Evolutionary conservation across 169 alveolate species (phyloP).

Genomic region (Plasmodium gonderi): DNA sequence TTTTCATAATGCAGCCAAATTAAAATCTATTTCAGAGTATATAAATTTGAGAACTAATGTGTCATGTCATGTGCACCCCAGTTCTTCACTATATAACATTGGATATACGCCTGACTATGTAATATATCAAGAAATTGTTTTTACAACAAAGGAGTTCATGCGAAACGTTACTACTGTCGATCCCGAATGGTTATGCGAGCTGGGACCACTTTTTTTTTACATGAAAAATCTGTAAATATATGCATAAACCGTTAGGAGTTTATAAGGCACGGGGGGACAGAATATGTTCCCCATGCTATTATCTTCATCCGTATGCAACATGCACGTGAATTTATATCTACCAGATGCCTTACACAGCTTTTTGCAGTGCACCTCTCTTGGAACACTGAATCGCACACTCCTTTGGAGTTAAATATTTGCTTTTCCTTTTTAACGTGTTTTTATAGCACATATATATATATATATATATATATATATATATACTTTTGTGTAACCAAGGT

Average conservation of each 20-base stretch:
- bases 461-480: neutral
- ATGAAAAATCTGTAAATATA: constrained; percentile 77
- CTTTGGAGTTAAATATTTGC: too few relatives aligned
- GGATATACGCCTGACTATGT: constrained; percentile 99
- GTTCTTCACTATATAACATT: constrained; percentile 97
- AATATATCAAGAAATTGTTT: constrained; percentile 98
- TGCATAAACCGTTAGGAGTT: neutral
- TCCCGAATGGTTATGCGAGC: constrained; percentile 97
- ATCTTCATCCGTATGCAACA: neutral
- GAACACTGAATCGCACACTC: too few relatives aligned
- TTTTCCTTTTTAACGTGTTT: too few relatives aligned
- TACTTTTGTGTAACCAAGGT: neutral
- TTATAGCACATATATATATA: too few relatives aligned
- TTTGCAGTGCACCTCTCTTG: too few relatives aligned
- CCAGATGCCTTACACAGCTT: too few relatives aligned
- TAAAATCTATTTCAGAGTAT: constrained; percentile 99
- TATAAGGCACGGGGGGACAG: neutral
- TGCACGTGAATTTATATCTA: too few relatives aligned
- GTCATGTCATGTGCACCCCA: constrained; percentile 99
- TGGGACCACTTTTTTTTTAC: constrained; percentile 89
- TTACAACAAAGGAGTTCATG: constrained; percentile 99
- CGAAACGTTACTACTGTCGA: constrained; percentile 98
- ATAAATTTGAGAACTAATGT: constrained; percentile 97
- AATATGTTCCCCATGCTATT: neutral
- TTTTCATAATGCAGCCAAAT: constrained; percentile 99